Conservation (phyloP, 2,329 filamentous ascomycete genomes). For the Xylariaceae sp. region DNA sequence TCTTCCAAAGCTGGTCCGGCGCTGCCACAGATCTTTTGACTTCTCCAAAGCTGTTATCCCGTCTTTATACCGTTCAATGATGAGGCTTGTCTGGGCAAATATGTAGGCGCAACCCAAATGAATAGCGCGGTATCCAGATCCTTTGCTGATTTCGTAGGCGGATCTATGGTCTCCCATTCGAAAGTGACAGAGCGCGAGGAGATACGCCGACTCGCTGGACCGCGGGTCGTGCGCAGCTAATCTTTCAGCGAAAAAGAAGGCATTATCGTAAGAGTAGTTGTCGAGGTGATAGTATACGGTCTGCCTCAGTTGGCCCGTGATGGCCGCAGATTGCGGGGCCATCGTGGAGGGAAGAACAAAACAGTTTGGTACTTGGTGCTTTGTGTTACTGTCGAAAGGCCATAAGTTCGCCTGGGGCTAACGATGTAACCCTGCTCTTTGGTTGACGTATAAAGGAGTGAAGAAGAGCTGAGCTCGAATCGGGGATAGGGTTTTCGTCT, state of each 20-base stretch:
- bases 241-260: slow-evolving; percentile 88
- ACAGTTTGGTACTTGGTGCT: slow-evolving; percentile 7
- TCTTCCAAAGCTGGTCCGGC: slow-evolving; percentile 74
- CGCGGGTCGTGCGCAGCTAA: slow-evolving; percentile 79
- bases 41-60: slow-evolving; percentile 83
- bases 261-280: slow-evolving; percentile 83
- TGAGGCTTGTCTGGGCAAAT: slow-evolving; percentile 84
- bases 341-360: slow-evolving; percentile 31
- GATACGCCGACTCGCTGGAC: slow-evolving; percentile 74
- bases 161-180: slow-evolving; percentile 78
- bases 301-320: slow-evolving; percentile 53
- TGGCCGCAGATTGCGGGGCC: slow-evolving; percentile 48
- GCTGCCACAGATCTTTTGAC: slow-evolving; percentile 69
- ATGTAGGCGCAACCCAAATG: slow-evolving; percentile 88
- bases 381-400: slow-evolving; percentile 25
- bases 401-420: slow-evolving; percentile 27
- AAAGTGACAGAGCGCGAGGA: slow-evolving; percentile 80
- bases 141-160: slow-evolving; percentile 78
- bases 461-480: neutral
- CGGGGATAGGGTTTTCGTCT: too few relatives aligned
- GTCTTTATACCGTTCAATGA: slow-evolving; percentile 72
- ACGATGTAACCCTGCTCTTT: neutral
- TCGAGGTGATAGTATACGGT: slow-evolving; percentile 71
- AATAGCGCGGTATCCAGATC: slow-evolving; percentile 62
- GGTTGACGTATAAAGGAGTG: neutral